Percentiles rank a stretch among this genome's conserved stretches.
These are phyloP conservation scores for Crithidia brevicula DNA, from an alignment of 208 protist genomes.

Conservation along the genomic window DNA sequence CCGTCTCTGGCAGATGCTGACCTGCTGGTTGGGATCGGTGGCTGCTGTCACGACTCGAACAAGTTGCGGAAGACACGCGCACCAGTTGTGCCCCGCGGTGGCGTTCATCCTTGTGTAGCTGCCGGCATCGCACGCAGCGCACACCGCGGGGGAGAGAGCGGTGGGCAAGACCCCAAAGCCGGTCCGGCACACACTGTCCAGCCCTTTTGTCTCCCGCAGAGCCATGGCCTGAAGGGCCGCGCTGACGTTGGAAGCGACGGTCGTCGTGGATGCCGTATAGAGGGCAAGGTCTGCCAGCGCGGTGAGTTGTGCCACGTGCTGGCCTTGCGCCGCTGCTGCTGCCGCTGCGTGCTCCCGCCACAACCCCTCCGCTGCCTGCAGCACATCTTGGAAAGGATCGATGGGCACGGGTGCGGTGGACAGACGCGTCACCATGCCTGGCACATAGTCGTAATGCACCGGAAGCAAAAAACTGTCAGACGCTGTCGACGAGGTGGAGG, in stretches of 20 bases:
- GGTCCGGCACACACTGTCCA: conserved; percentile 29
- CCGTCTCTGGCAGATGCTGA: neutral
- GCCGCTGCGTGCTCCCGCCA: conserved; percentile 12
- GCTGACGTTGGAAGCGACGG: conserved; percentile 23
- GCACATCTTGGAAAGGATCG: conserved; percentile 4
- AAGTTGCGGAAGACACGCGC: conserved; percentile 28
- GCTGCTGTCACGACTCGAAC: neutral
- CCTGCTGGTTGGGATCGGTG: neutral
- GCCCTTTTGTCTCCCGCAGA: neutral
- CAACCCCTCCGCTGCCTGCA: conserved; percentile 9
- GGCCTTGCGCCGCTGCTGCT: neutral
- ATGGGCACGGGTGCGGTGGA: neutral
- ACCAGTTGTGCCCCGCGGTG: conserved; percentile 12
- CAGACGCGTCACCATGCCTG: conserved; percentile 29
- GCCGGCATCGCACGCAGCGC: conserved; percentile 8
- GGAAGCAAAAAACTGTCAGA: conserved; percentile 2
- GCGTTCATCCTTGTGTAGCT: conserved; percentile 25
- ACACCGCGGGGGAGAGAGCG: neutral
- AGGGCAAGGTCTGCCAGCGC: neutral
- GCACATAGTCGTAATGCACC: conserved; percentile 30
- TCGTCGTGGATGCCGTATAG: neutral
- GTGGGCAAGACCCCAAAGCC: conserved; percentile 13
- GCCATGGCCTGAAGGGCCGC: conserved; percentile 7
- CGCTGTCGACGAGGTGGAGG: neutral
- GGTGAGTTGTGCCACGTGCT: conserved; percentile 8